These are phyloP conservation scores for Shiraia sp. DNA, from an alignment of 2,329 filamentous ascomycete genomes.

Conservation along the genomic window DNA sequence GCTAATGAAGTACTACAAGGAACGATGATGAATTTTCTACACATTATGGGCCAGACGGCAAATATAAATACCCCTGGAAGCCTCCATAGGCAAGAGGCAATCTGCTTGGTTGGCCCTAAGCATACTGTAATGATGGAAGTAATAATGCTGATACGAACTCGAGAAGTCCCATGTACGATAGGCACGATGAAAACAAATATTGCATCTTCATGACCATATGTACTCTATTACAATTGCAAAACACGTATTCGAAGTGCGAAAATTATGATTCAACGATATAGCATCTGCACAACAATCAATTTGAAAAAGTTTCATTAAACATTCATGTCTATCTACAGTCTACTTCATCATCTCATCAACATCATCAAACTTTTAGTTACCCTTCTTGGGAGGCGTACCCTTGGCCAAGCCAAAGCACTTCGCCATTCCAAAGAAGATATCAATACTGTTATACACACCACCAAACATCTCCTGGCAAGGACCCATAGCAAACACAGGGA, in stretches of 20 bases:
- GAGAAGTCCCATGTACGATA: too few species aligned
- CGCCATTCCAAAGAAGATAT: constrained; percentile 76
- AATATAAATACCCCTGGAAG: constrained; percentile 41
- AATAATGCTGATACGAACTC: too few species aligned
- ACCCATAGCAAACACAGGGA: constrained; percentile 71
- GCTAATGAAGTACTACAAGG: constrained; percentile 10
- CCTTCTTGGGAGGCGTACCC: constrained; percentile 15
- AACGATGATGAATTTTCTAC: constrained; percentile 12
- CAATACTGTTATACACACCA: constrained; percentile 70
- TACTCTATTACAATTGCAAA: too few species aligned
- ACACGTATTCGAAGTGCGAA: too few species aligned
- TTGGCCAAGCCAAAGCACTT: constrained; percentile 61
- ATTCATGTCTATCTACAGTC: constrained; percentile 9
- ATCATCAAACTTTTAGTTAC: constrained; percentile 1
- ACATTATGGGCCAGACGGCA: constrained; percentile 13
- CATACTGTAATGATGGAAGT: too few species aligned
- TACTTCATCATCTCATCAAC: constrained; percentile 2
- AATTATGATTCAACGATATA: too few species aligned
- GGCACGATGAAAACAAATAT: too few species aligned
- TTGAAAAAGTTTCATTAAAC: constrained; percentile 4
- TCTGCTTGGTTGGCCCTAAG: constrained; percentile 32
- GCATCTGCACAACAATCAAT: too few species aligned
- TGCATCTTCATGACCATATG: too few species aligned
- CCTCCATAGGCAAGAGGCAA: constrained; percentile 39
- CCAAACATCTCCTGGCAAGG: constrained; percentile 79